These are phyloP conservation scores for Trichoderma endophyticum DNA, from an alignment of 2,329 filamentous ascomycete species.

Conservation along the genomic window DNA sequence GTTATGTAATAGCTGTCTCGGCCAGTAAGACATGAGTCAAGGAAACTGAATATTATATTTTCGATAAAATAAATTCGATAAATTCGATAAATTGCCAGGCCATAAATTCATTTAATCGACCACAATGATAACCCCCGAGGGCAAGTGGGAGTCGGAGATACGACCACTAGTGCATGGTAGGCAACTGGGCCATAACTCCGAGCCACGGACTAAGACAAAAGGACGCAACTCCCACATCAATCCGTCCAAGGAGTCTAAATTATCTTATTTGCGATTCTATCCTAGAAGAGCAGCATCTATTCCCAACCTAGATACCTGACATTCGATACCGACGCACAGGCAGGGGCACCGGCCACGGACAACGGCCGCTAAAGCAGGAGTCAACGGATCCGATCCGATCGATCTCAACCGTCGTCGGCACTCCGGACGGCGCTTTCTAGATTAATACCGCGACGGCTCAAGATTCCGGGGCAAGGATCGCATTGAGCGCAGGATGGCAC, in stretches of 20 bases:
- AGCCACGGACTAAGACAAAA: constrained; percentile 15
- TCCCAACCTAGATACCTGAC: constrained; percentile 1
- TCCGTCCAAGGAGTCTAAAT: constrained; percentile 7
- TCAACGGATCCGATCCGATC: constrained; percentile 8
- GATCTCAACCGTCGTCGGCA: not conserved
- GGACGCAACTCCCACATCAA: constrained; percentile 18
- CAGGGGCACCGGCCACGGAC: not conserved
- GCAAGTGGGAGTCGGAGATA: constrained; percentile 15
- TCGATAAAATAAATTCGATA: constrained; percentile 6
- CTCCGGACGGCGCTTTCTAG: not conserved
- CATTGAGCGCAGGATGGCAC: not conserved
- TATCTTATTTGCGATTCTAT: constrained; percentile 14
- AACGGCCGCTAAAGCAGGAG: constrained; percentile 1
- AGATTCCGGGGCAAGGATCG: not conserved
- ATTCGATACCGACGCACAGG: not conserved
- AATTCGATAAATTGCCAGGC: constrained; percentile 8
- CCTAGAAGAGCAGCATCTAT: constrained; percentile 18
- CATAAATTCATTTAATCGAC: not conserved
- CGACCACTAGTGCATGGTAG: constrained; percentile 16
- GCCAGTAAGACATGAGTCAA: constrained; percentile 14
- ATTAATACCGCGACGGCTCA: not conserved
- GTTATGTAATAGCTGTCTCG: constrained; percentile 15
- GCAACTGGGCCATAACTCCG: constrained; percentile 14
- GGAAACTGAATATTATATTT: not conserved
- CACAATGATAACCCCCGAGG: constrained; percentile 3